Evolutionary conservation across 805 yeast genomes (phyloP), one percentile per base, ranked within the genome.

Genomic region (Ascoidea asiatica): DNA sequence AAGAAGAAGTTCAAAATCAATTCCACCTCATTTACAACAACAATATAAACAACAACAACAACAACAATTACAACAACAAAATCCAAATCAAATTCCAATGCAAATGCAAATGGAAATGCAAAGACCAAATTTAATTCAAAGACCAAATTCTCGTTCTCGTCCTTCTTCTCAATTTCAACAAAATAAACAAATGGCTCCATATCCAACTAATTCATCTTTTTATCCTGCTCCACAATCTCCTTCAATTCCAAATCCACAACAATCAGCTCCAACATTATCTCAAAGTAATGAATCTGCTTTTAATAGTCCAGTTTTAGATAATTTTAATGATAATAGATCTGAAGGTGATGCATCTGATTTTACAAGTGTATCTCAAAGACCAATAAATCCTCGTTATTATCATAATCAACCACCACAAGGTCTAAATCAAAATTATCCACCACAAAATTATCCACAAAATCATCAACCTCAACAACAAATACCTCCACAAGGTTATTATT

Each of bases 291-390:
- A 40, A 7, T 35, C 37, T 36, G 42, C 46, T 45, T 19, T 47
- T 39, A 23, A 39, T 37, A 47, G 43, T 39, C 41, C 45, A 21
- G 37, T 21, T 5, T 42, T 23, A n/a, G 52, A 51, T 45, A 46
- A 52, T 36, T 48, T 56, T 19, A 54, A 53, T n/a, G 60, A 55
- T 33, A 59, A 59, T 18, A 56, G 58, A 13, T 50, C 50, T 21
- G 56, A 57, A 37, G 60, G 53, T 17, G 52, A 53, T 19, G 76
- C 68, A 41, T 81, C 90, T 1, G 81, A 79, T 54, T 80, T 83
- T 59, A 82, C 92, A 1, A 78, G 87, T 43, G 84, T 83, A 1
- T 80, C 89, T 5, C 90, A 82, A 60, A 67, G 90, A 56, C 88
- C 79, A 21, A 69, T 77, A 15, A 82, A 82, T 53, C 84, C 82